These are phyloP conservation scores for Tricladium varicosporioides DNA, from an alignment of 2,329 filamentous ascomycete genomes.

Conservation along the genomic window DNA sequence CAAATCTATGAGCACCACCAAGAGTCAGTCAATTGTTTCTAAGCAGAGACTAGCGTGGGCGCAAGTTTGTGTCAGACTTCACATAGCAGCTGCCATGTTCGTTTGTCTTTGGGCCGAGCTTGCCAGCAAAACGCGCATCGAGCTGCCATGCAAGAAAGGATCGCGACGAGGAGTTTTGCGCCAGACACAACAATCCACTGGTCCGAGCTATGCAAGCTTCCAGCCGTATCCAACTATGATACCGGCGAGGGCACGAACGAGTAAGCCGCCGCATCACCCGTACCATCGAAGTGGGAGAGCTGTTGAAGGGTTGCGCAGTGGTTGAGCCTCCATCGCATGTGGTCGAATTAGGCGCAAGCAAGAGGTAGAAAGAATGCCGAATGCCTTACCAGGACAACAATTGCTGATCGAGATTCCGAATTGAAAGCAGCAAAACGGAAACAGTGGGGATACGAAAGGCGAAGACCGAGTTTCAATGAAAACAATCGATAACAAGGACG, in stretches of 20 bases:
- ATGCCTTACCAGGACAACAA: too few species aligned
- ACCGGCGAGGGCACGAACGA: conserved; percentile 7
- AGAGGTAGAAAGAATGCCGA: too few species aligned
- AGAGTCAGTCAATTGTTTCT: conserved; percentile 26
- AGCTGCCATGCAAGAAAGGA: conserved; percentile 16
- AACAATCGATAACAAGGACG: too few species aligned
- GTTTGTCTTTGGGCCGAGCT: conserved; percentile 25
- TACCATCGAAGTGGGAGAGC: conserved; percentile 8
- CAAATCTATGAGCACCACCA: conserved; percentile 28
- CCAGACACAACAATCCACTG: conserved; percentile 24
- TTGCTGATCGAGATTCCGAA: too few species aligned
- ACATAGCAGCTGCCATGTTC: conserved; percentile 13
- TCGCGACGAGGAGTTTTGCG: conserved; percentile 26
- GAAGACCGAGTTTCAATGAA: too few species aligned
- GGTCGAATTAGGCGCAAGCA: conserved; percentile 31
- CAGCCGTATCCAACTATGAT: conserved; percentile 20
- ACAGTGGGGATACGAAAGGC: too few species aligned
- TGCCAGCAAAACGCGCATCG: conserved; percentile 28
- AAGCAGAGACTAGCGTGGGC: neutral
- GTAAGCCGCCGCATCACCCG: conserved; percentile 8
- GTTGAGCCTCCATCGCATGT: conserved; percentile 28
- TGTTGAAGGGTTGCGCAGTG: conserved; percentile 25
- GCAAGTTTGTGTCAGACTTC: conserved; percentile 9
- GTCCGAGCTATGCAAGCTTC: conserved; percentile 18
- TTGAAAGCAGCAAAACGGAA: too few species aligned